phyloP scores from a whole-genome alignment of 495 filamentous ascomycete genomes.

The Daldinia caldariorum region DNA sequence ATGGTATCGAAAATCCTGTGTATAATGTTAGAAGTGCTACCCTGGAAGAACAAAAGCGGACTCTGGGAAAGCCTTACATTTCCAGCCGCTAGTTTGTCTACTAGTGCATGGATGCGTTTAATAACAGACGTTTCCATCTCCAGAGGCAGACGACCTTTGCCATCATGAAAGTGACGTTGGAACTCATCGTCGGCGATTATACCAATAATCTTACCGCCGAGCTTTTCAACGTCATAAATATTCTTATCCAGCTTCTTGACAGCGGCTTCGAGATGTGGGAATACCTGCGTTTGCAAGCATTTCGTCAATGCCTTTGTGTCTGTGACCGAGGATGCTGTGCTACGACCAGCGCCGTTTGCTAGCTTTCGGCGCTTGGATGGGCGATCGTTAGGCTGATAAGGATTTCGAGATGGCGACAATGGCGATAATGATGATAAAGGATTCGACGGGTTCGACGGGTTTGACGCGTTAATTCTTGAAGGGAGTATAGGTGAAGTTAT shows the following conservation, averaged over 20 bases:
- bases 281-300: constrained; percentile 50
- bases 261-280: constrained; percentile 49
- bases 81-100: constrained; percentile 24
- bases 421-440: neutral
- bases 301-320: constrained; percentile 31
- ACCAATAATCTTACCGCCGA: constrained; percentile 39
- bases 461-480: neutral
- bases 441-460: neutral
- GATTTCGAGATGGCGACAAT: neutral
- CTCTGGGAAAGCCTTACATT: constrained; percentile 25
- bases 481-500: neutral
- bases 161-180: constrained; percentile 35
- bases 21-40: constrained; percentile 9
- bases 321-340: constrained; percentile 5
- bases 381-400: constrained; percentile 1
- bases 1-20: constrained; percentile 29
- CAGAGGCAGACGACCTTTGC: constrained; percentile 31
- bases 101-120: constrained; percentile 30
- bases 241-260: constrained; percentile 26
- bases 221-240: constrained; percentile 41
- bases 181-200: constrained; percentile 38
- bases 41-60: neutral
- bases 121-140: constrained; percentile 28
- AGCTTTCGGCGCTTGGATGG: constrained; percentile 33
- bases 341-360: neutral